These are phyloP conservation scores for Xerocomus minutiporus DNA, from an alignment of 1,284 basidiomycete species.

Conservation along the genomic window DNA sequence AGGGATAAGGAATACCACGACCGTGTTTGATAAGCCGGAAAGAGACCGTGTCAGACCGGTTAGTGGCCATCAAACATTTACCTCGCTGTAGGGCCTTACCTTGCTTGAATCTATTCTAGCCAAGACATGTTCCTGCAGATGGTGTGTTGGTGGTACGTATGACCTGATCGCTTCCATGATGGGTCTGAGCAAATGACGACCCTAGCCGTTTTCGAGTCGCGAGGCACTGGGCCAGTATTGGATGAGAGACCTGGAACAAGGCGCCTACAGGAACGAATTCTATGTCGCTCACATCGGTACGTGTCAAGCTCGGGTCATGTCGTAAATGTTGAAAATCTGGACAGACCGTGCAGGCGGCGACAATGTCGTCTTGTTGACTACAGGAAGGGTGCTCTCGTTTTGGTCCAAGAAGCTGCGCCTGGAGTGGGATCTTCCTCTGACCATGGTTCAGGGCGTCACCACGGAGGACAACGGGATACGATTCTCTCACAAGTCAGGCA, in stretches of 20 bases:
- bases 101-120: conserved; percentile 39
- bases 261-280: conserved; percentile 75
- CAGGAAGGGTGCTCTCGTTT: conserved; percentile 76
- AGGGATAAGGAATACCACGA: conserved; percentile 95
- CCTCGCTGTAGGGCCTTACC: neutral
- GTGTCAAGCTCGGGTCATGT: conserved; percentile 19
- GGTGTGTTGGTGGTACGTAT: conserved; percentile 74
- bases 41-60: conserved; percentile 85
- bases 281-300: conserved; percentile 91
- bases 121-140: conserved; percentile 83
- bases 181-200: conserved; percentile 7
- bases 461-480: conserved; percentile 87
- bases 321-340: conserved; percentile 13
- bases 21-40: conserved; percentile 91
- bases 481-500: conserved; percentile 74
- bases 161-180: neutral
- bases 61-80: conserved; percentile 23
- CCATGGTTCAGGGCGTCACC: conserved; percentile 82
- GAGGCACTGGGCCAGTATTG: conserved; percentile 96
- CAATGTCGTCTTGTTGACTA: conserved; percentile 81
- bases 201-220: conserved; percentile 78
- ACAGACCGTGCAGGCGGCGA: conserved; percentile 77
- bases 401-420: conserved; percentile 82
- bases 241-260: conserved; percentile 90
- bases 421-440: conserved; percentile 90